phyloP scores from a whole-genome alignment of 371 early-diverging fungal species.

The Zopfochytrium polystomum region DNA sequence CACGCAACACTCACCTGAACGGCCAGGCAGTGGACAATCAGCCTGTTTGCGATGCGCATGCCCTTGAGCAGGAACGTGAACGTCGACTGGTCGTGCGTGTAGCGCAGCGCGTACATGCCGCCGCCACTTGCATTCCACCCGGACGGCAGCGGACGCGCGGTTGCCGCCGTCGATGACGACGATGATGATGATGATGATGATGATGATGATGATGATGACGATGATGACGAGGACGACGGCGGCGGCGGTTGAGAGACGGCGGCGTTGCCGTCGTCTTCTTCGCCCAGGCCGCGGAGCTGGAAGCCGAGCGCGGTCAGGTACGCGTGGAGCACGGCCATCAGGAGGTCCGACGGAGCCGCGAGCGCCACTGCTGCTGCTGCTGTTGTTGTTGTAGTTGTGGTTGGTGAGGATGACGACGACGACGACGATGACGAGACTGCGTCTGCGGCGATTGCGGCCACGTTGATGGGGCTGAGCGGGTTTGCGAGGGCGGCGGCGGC shows the following conservation, averaged over 20 bases:
- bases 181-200: slow-evolving; percentile 37
- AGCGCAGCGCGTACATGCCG: slow-evolving; percentile 63
- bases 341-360: slow-evolving; percentile 59
- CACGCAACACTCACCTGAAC: slow-evolving; percentile 56
- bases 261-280: slow-evolving; percentile 35
- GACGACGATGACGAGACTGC: no score
- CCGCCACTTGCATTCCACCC: slow-evolving; percentile 58
- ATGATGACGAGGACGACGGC: no score
- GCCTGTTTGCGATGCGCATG: slow-evolving; percentile 60
- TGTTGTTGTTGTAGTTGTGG: no score
- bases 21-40: slow-evolving; percentile 64
- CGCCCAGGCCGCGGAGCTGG: slow-evolving; percentile 60
- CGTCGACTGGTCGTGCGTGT: slow-evolving; percentile 66
- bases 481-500: no score
- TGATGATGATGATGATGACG: no score
- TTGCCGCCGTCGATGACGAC: not conserved
- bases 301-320: slow-evolving; percentile 63
- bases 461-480: no score
- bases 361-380: no score
- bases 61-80: slow-evolving; percentile 69
- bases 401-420: no score
- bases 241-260: no score
- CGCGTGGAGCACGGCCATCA: slow-evolving; percentile 57
- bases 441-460: no score
- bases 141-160: slow-evolving; percentile 40